Conservation (phyloP, 1,139 yeast species). For the Diutina siamensis region DNA sequence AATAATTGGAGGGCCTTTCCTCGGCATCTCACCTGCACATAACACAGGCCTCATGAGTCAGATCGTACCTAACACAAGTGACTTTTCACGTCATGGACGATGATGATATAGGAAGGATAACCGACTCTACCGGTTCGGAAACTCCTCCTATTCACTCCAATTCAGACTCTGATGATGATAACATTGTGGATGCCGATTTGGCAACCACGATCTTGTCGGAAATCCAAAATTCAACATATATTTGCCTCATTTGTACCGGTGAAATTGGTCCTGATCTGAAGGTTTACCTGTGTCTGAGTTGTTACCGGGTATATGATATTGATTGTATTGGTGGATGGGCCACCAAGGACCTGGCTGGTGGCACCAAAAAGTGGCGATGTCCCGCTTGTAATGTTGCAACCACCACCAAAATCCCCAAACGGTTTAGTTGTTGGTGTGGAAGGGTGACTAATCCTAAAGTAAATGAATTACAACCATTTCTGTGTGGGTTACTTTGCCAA, state of each 20-base stretch:
- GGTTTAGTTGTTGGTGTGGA: conserved; percentile 87
- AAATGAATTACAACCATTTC: conserved; percentile 60
- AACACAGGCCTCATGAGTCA: too few species aligned
- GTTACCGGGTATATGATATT: conserved; percentile 72
- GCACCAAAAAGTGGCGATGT: conserved; percentile 58
- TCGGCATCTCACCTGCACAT: not conserved
- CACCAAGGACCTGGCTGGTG: conserved; percentile 48
- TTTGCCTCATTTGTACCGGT: conserved; percentile 76
- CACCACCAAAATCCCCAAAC: conserved; percentile 36
- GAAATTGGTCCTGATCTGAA: conserved; percentile 58
- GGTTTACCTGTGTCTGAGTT: conserved; percentile 64
- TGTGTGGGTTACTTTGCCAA: conserved; percentile 81
- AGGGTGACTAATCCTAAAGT: conserved; percentile 55
- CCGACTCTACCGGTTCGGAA: not conserved
- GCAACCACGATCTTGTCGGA: conserved; percentile 27
- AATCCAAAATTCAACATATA: conserved; percentile 55
- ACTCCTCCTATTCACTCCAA: not conserved
- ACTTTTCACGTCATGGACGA: not conserved
- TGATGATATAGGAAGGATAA: not conserved
- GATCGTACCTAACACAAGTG: too few species aligned
- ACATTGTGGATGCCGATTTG: not conserved
- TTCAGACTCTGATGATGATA: not conserved
- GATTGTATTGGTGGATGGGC: conserved; percentile 83
- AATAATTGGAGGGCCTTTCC: too few species aligned
- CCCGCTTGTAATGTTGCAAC: conserved; percentile 67